Evolutionary conservation across 73 alveolate species (phyloP).

Genomic region (Urostyla sp.): DNA sequence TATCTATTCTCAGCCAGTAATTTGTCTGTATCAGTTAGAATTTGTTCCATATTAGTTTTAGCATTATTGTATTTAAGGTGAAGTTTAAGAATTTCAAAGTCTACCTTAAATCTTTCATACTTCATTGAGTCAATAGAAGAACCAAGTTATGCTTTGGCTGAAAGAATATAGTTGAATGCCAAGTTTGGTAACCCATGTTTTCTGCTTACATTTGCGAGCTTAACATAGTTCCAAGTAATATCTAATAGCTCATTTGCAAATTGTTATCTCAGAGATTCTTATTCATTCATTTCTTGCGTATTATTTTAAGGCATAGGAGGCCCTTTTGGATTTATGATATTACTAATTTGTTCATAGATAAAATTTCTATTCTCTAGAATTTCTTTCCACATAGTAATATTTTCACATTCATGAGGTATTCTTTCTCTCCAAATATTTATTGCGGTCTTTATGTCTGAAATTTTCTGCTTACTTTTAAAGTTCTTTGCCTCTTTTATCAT

Average conservation of each 20-base stretch:
- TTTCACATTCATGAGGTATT: conserved; percentile 52
- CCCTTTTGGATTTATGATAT: conserved; percentile 1
- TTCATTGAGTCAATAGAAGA: conserved; percentile 7
- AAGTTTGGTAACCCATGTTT: conserved; percentile 46
- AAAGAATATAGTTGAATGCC: conserved; percentile 13
- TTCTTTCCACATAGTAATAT: conserved; percentile 59
- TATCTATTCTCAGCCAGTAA: not conserved
- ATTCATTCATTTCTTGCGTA: not conserved
- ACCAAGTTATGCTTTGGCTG: not conserved
- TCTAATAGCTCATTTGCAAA: conserved; percentile 46
- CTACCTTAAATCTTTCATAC: conserved; percentile 39
- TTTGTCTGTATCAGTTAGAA: not conserved
- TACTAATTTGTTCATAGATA: conserved; percentile 31
- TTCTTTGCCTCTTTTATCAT: conserved; percentile 59
- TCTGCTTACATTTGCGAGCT: conserved; percentile 46
- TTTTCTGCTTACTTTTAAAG: not conserved
- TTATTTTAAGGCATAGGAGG: not conserved
- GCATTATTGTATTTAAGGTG: conserved; percentile 1
- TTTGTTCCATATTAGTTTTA: not conserved
- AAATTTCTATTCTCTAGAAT: conserved; percentile 59
- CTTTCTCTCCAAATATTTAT: conserved; percentile 69
- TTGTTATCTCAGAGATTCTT: conserved; percentile 31
- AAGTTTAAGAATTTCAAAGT: conserved; percentile 26
- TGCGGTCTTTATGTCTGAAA: conserved; percentile 50
- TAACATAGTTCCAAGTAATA: conserved; percentile 53